Evolutionary conservation across 352 stramenopile genomes (phyloP), one percentile per base, ranked within the genome.

Genomic region (Phytophthora nicotianae): DNA sequence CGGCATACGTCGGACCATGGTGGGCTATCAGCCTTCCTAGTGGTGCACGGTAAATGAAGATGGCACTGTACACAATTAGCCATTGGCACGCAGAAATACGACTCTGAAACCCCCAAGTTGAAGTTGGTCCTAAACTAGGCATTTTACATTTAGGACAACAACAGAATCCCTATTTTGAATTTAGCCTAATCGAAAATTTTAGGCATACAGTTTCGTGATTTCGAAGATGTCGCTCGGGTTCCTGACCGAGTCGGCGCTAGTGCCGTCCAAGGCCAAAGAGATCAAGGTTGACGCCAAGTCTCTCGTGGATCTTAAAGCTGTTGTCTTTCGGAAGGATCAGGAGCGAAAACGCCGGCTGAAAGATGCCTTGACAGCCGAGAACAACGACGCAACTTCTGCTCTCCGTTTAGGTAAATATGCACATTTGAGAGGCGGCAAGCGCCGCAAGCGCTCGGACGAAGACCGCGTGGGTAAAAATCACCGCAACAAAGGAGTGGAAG

Each of bases 191-290:
- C n/a, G n/a, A n/a, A n/a, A n/a, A n/a, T n/a, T n/a, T n/a, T n/a
- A n/a, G n/a, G n/a, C n/a, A n/a, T n/a, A n/a, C n/a, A n/a, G n/a
- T n/a, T n/a, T n/a, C n/a, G n/a, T 38, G 8, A 29, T 29, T 29
- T 7, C 24, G 11, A 60, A 3, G 20, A 97, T 97, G 89, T 97
- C 88, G 62, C 79, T 97, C 8, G 90, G 90, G 42, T 97, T 97
- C 70, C 68, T 97, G n/a, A 97, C 90, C 3, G 89, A 97, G 80
- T 96, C 85, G 55, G 90, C 90, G 52, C 86, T 97, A 40, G 72
- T 97, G 72, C 90, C 89, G 62, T 95, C 87, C 61, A 96, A 96
- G 72, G 88, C 84, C 21, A 97, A 95, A 75, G 52, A 81, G 48
- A 95, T 96, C 70, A 87, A 91, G 43, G 84, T 96, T 20, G 88